Evolutionary conservation across 805 yeast genomes (phyloP).

Genomic region (Kregervanrija delftensis): DNA sequence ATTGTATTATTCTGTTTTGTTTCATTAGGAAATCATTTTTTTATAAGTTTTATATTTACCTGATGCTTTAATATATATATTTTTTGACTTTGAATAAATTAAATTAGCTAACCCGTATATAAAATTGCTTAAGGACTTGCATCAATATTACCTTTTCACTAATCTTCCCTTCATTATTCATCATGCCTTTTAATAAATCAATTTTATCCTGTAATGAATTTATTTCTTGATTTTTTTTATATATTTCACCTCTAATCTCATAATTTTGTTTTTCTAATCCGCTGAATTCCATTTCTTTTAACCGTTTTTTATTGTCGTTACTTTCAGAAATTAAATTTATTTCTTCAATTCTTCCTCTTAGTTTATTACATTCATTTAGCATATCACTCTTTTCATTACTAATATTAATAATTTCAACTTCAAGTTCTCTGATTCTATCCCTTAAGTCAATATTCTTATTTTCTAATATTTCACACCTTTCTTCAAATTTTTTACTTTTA

Average conservation of each 20-base stretch:
- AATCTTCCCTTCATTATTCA: background rate
- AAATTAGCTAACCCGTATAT: too few species aligned
- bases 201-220: background rate
- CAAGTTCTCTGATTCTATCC: background rate
- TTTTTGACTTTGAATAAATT: too few species aligned
- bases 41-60: too few species aligned
- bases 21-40: background rate
- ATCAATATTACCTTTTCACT: background rate
- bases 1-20: background rate
- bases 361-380: background rate
- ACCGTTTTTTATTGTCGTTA: background rate
- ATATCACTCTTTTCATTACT: background rate
- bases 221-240: background rate
- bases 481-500: background rate
- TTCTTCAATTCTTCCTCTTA: background rate
- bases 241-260: background rate
- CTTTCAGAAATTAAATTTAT: background rate
- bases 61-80: background rate
- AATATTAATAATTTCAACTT: background rate
- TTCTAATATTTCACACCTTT: background rate
- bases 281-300: background rate
- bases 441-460: background rate
- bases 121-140: too few species aligned
- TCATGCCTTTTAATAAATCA: background rate
- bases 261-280: background rate